Base-by-base conservation (phyloP, 768 basidiomycete genomes). In the Mycena maculata region DNA sequence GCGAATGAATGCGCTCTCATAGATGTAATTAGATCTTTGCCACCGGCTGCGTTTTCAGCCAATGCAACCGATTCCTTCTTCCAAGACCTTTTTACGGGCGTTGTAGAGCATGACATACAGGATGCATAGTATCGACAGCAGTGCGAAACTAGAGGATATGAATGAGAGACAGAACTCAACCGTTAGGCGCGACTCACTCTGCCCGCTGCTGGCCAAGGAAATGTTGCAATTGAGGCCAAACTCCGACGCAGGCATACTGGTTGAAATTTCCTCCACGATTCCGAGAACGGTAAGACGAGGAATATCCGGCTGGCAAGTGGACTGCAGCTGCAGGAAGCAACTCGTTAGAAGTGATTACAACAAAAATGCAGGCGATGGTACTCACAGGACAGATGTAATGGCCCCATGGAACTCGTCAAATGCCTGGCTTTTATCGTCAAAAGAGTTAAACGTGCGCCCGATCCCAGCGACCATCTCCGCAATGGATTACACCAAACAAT, bases 401-500 rank as follows among this genome's bases (percentile, higher is more conserved):
- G 69, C 69, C 7, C 65, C 69, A 20, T 70, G 65, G 50, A 70
- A 70, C 22, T 65, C 61, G 16, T 63, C 48, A 28, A 67, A 70
- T 5, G 59, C 49, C 23, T 57, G 16, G 56, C 65, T 67, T 22
- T 63, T 65, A 13, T 56, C 42, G 28, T 71, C 60, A 15, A 71
- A 65, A 3, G 60, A 63, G 39, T 71, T 65, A 60, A 71, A 71
- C 12, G 67, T 49, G 42, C 69, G 66, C 16, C 71, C 71, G 23
- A 75, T 64, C 23, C 75, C 76, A 23, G 71, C 71, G 20, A 70
- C 72, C 70, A 53, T 76, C 71, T 33, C 75, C 74, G 50, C 62
- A 56, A 56, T 63, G 62, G 16, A 63, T 48, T 11, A 76, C 56
- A 7, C 75, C 75, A 54, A 76, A 76, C 5, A 76, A 61, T 25